Conservation (phyloP, 2,329 filamentous ascomycete species). For the Chaetomium olivaceum region DNA sequence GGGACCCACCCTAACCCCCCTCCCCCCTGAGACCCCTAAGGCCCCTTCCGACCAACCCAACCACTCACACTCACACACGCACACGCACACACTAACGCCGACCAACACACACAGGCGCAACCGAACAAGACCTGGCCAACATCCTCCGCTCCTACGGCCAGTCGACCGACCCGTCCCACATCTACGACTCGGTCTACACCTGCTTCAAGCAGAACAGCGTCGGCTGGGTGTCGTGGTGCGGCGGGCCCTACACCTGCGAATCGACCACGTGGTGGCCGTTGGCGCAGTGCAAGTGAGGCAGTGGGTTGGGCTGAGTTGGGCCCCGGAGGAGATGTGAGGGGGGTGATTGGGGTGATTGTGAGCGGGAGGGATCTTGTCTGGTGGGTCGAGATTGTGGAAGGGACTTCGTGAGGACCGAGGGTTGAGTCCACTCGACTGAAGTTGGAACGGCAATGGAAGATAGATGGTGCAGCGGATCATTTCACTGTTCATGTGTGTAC, state of each 20-base stretch:
- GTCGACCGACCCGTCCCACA: slow-evolving; percentile 1
- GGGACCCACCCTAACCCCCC: neutral
- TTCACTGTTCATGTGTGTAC: no score
- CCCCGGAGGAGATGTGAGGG: no score
- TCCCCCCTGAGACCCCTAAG: neutral
- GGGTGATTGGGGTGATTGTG: neutral
- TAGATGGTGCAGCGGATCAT: neutral
- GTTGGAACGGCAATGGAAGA: neutral
- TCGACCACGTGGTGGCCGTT: neutral
- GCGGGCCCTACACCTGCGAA: slow-evolving; percentile 1
- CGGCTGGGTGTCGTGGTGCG: slow-evolving; percentile 8
- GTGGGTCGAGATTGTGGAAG: no score
- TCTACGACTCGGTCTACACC: slow-evolving; percentile 7
- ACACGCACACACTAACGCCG: neutral
- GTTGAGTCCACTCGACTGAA: no score
- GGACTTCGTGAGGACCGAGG: no score
- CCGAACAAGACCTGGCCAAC: neutral
- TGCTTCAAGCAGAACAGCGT: slow-evolving; percentile 6
- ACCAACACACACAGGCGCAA: neutral
- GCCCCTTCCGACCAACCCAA: neutral
- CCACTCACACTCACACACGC: neutral
- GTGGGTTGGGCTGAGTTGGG: no score
- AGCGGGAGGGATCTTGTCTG: neutral
- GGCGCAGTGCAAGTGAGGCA: neutral
- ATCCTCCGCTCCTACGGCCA: neutral